Base-by-base conservation (phyloP, 2,329 filamentous ascomycete genomes). In the Aspergillus sp. region DNA sequence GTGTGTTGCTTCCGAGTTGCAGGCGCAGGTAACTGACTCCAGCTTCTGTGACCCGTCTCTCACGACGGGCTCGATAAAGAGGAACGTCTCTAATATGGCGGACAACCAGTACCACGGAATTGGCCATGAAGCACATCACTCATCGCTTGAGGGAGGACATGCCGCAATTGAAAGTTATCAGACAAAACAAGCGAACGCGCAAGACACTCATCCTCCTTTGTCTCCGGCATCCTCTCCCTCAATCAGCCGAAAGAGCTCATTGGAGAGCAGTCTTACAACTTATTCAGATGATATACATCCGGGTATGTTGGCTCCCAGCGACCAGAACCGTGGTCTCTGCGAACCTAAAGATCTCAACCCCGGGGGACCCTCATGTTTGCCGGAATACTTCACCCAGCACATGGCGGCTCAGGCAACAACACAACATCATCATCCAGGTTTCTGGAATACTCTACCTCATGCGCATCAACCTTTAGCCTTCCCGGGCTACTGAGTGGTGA, bases 331-430 rank as follows among this genome's bases (percentile, higher is more conserved):
- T 44, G 45, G 20, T 17, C 32, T 50, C 13, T 42, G 35, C 30
- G 36, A 42, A 8, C 36, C 56, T n/a, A 56, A 53, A 20, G 47
- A 38, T 10, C 33, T 53, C 17, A 51, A 55, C 19, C 5, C 56
- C 3, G 5, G 48, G 8, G 51, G 49, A 11, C 13, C 49, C 26
- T 41, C 53, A 8, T 60, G 52, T 24, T 43, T 61, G 16, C 49
- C 58, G 16, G 55, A 58, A 6, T 56, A 60, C n/a, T 62, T 57
- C 48, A 49, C 55, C 10, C 53, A 61, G 40, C 58, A 60, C 19
- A 52, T 55, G 42, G 30, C 51, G 19, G 14, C 49, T 35, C 52
- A 38, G 9, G 51, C 52, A 30, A 43, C 11, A 40, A 14, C 51
- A 9, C 50, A 55, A 26, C 30, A 53, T 20, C 51, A 6, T 13